Evolutionary conservation across 441 rosid genomes (phyloP).

Genomic region (Omphalea diandra): DNA sequence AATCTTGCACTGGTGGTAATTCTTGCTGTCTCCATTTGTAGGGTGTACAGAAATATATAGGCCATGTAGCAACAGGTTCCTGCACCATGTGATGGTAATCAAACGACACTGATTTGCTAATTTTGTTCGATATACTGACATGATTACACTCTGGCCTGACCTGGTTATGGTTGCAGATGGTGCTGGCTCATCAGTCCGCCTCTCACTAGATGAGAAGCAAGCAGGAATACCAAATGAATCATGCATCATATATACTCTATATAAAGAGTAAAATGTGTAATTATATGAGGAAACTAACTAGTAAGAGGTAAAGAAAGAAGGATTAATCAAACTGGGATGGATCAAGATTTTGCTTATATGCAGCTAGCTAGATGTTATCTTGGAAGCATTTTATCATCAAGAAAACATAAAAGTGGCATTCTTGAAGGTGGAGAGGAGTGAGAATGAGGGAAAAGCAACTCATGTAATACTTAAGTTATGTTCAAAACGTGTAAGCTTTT

Average conservation of each 20-base stretch:
- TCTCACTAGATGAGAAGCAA: constrained; percentile 49
- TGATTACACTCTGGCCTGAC: constrained; percentile 55
- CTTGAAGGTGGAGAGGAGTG: constrained; percentile 10
- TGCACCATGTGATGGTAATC: constrained; percentile 82
- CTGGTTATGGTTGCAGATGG: constrained; percentile 36
- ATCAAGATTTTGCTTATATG: neutral
- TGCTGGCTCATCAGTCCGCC: constrained; percentile 40
- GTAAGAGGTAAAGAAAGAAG: constrained; percentile 8
- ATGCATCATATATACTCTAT: constrained; percentile 40
- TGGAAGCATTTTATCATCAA: constrained; percentile 23
- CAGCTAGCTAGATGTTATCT: constrained; percentile 26
- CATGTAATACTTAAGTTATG: constrained; percentile 23
- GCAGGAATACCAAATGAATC: constrained; percentile 55
- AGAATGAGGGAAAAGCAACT: constrained; percentile 22
- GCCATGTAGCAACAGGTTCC: constrained; percentile 69
- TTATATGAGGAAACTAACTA: neutral
- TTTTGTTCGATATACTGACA: constrained; percentile 55
- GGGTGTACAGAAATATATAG: constrained; percentile 68
- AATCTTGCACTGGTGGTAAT: constrained; percentile 60
- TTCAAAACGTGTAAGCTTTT: constrained; percentile 21
- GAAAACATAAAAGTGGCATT: constrained; percentile 15
- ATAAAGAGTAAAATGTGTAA: too few relatives aligned
- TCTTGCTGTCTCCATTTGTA: constrained; percentile 37
- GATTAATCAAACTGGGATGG: constrained; percentile 9
- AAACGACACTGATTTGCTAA: constrained; percentile 49